phyloP scores from a whole-genome alignment of 2,329 filamentous ascomycete genomes.

The Nectriaceae sp. region DNA sequence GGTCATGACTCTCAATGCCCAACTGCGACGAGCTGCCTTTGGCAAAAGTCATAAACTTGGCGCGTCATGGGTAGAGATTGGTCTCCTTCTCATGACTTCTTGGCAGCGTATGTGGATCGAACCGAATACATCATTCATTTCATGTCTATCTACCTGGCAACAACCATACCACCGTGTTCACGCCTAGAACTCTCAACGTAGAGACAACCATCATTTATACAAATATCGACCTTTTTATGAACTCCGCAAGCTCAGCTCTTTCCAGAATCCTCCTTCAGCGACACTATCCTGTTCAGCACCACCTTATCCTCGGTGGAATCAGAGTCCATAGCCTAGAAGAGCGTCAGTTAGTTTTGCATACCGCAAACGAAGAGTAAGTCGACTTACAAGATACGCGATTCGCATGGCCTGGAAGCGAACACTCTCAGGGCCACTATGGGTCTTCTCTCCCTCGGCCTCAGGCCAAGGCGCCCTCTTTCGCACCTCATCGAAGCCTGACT shows the following conservation, averaged over 20 bases:
- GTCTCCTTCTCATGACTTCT: too few species aligned
- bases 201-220: background rate
- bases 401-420: constrained; percentile 91
- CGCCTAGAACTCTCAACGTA: background rate
- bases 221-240: constrained; percentile 23
- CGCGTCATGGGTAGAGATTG: too few species aligned
- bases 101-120: too few species aligned
- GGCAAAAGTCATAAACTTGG: too few species aligned
- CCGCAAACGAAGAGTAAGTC: background rate
- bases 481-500: constrained; percentile 81
- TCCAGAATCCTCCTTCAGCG: constrained; percentile 78
- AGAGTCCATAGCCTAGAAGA: constrained; percentile 63
- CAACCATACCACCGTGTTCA: too few species aligned
- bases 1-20: too few species aligned
- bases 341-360: constrained; percentile 6
- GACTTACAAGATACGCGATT: constrained; percentile 76
- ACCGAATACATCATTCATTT: too few species aligned
- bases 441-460: constrained; percentile 70
- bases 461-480: constrained; percentile 76
- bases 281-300: constrained; percentile 86
- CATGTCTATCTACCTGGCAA: too few species aligned
- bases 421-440: constrained; percentile 66
- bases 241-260: constrained; percentile 44
- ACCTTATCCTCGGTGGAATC: constrained; percentile 75
- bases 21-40: too few species aligned